Conservation (phyloP, 768 basidiomycete genomes). For the Macrolepiota albuminosa region DNA sequence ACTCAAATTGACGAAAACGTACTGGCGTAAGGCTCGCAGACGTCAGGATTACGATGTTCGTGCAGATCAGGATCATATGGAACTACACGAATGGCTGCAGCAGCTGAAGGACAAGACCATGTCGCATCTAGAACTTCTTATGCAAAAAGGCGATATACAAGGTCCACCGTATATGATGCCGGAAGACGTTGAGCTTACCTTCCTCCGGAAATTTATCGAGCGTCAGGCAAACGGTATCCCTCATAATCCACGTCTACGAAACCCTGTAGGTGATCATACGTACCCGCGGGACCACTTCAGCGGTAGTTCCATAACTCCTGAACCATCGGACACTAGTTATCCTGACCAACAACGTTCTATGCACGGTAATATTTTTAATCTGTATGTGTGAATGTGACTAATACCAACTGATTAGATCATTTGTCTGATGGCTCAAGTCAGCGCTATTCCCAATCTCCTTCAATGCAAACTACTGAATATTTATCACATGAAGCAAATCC, state of each 20-base stretch:
- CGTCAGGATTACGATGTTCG: constrained; percentile 82
- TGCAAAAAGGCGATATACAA: constrained; percentile 85
- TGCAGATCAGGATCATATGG: constrained; percentile 88
- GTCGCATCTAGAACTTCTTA: constrained; percentile 81
- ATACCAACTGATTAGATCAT: constrained; percentile 22
- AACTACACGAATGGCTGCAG: constrained; percentile 83
- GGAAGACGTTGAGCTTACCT: constrained; percentile 71
- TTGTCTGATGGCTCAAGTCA: constrained; percentile 34
- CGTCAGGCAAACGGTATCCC: constrained; percentile 70
- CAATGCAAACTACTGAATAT: constrained; percentile 46
- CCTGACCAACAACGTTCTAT: constrained; percentile 24
- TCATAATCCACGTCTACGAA: constrained; percentile 77
- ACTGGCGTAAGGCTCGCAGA: constrained; percentile 78
- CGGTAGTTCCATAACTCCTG: constrained; percentile 41
- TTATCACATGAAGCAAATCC: constrained; percentile 52
- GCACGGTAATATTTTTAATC: constrained; percentile 23
- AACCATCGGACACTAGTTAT: constrained; percentile 42
- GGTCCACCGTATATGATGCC: constrained; percentile 81
- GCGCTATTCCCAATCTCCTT: constrained; percentile 48
- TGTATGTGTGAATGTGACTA: constrained; percentile 2
- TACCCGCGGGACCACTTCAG: constrained; percentile 40
- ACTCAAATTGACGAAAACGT: constrained; percentile 80
- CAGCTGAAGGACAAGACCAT: constrained; percentile 87
- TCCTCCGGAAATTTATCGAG: constrained; percentile 80
- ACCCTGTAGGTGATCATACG: constrained; percentile 30